Percentiles rank a stretch among this genome's conserved stretches.
Evolutionary conservation across 768 basidiomycete genomes (phyloP).

Genomic region (Rhizopogon roseolus): DNA sequence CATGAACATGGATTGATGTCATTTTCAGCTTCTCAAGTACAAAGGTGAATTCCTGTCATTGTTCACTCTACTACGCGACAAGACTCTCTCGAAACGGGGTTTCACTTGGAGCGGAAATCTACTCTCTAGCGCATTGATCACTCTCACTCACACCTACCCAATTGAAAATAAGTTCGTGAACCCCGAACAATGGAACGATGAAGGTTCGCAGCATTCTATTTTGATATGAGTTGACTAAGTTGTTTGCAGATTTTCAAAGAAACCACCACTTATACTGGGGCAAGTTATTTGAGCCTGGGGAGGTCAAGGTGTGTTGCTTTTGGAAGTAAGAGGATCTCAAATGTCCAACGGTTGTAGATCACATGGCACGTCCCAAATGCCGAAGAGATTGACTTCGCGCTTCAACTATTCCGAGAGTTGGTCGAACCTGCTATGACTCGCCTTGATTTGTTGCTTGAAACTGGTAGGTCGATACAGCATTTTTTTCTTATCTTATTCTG

Average conservation of each 20-base stretch:
- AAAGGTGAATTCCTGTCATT: conserved; percentile 56
- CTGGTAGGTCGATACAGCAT: conserved; percentile 32
- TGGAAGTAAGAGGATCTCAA: neutral
- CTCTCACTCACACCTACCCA: conserved; percentile 77
- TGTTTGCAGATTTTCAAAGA: conserved; percentile 51
- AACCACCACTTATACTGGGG: conserved; percentile 80
- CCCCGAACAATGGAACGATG: conserved; percentile 65
- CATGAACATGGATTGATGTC: neutral
- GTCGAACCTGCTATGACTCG: conserved; percentile 56
- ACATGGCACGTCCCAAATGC: conserved; percentile 74
- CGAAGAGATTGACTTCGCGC: conserved; percentile 70
- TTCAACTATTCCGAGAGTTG: conserved; percentile 63
- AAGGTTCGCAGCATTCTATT: conserved; percentile 38
- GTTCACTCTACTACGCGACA: conserved; percentile 59
- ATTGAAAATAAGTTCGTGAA: conserved; percentile 81
- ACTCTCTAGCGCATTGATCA: conserved; percentile 64
- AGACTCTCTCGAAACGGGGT: conserved; percentile 74
- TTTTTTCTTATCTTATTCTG: neutral
- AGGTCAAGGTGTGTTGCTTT: conserved; percentile 54
- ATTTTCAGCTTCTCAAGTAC: conserved; percentile 55
- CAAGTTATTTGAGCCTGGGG: conserved; percentile 62
- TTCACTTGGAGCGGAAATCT: conserved; percentile 80
- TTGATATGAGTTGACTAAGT: neutral
- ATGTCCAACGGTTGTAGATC: conserved; percentile 33
- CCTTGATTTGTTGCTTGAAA: conserved; percentile 54